Evolutionary conservation across 2,329 filamentous ascomycete species (phyloP).

Genomic region (Xylaria sp.): DNA sequence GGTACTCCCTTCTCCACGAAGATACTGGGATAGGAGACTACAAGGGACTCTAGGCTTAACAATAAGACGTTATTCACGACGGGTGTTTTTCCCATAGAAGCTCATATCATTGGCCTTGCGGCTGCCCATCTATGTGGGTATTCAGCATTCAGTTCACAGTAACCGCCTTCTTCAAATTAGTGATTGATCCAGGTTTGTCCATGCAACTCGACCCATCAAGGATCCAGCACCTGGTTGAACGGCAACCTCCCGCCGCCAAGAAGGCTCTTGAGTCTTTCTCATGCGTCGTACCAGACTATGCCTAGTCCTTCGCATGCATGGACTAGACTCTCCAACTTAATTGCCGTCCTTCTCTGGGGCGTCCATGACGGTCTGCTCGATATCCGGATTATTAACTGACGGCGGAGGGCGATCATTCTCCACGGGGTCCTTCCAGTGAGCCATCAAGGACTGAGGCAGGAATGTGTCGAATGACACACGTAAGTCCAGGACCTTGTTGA

Average conservation of each 20-base stretch:
- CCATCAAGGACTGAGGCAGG: conserved; percentile 71
- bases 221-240: not conserved
- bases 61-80: not conserved
- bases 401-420: conserved; percentile 48
- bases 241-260: not conserved
- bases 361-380: conserved; percentile 30
- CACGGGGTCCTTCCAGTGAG: conserved; percentile 62
- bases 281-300: not conserved
- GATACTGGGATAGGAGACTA: not conserved
- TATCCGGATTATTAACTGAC: conserved; percentile 44
- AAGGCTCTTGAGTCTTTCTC: not conserved
- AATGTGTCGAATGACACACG: conserved; percentile 66
- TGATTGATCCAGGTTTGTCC: not conserved
- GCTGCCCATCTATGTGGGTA: not conserved
- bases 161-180: not conserved
- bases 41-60: not conserved
- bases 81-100: not conserved
- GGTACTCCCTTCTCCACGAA: not conserved
- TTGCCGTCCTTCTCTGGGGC: not conserved
- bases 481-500: conserved; percentile 59
- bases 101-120: not conserved
- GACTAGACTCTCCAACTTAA: not conserved
- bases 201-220: not conserved
- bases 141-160: not conserved
- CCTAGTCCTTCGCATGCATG: not conserved